Base-by-base conservation (phyloP, 257 asterid species). In the Schizonepeta tenuifolia region DNA sequence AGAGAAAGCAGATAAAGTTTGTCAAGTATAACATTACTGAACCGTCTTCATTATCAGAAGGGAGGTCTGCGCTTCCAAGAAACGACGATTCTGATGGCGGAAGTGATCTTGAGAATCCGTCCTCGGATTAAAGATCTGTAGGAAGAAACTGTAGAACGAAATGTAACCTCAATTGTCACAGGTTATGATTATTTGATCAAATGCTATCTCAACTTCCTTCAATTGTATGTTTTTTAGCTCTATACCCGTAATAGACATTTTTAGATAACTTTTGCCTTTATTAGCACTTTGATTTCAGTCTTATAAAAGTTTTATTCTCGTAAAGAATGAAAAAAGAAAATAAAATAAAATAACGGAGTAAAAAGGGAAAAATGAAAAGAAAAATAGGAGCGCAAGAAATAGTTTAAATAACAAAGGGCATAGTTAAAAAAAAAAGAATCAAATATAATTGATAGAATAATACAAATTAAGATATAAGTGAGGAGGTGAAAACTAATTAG, bases 71-170 rank as follows among this genome's bases (percentile, higher is more conserved):
- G 11, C 33, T 55, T 35, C 62, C 60, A 18, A 74, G 72, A 44
- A 67, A 66, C 18, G 85, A 74, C 20, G 79, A 62, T 71, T 73
- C 82, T 40, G 78, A 70, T 33, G 80, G 84, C 38, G 91, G 54
- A 44, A 83, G 91, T 74, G 91, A 90, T 53, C 77, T 83, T n/a
- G 90, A 86, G 69, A 77, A 82, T 57, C 86, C 82, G 60, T 72
- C 81, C 17, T 79, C 87, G n/a, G 90, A 49, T n/a, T 68, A 62
- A 68, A 72, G 57, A 77, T 50, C 33, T 47, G 36, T 1, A 53
- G 31, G 66, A 73, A 11, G 58, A 24, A 12, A 33, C 4, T 13
- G 40, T 18, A 58, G 31, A 24, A 17, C 26, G 46, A 15, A 51
- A 51, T 51, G 65, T 49, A 35, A 70, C 40, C 35, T 41, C 35